Percentiles rank a stretch among this genome's conserved stretches.
phyloP scores from a whole-genome alignment of 108 stramenopile genomes.

The Thalassiosira profunda region DNA sequence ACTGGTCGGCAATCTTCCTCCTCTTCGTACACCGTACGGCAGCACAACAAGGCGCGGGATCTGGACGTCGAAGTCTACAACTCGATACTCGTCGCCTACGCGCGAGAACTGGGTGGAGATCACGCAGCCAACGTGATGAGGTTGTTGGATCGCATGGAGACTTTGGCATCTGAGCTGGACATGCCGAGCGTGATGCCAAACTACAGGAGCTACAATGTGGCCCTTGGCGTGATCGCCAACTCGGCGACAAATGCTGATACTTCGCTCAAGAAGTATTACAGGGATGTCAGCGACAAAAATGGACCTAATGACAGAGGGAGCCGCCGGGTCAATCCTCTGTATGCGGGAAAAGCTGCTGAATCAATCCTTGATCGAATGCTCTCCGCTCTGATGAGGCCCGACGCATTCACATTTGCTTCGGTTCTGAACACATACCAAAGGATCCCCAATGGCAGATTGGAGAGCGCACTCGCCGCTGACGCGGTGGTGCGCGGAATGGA shows the following conservation, averaged over 20 bases:
- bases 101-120: conserved; percentile 27
- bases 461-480: conserved; percentile 64
- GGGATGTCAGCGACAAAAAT: conserved; percentile 12
- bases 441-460: conserved; percentile 40
- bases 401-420: conserved; percentile 64
- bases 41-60: conserved; percentile 45
- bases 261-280: conserved; percentile 36
- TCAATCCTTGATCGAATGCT: conserved; percentile 43
- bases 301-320: background rate
- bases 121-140: conserved; percentile 42
- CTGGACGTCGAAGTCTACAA: conserved; percentile 56
- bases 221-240: conserved; percentile 43
- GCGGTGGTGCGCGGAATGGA: conserved; percentile 71
- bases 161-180: conserved; percentile 52
- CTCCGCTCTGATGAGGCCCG: conserved; percentile 34
- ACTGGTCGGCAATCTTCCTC: conserved; percentile 8
- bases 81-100: conserved; percentile 25
- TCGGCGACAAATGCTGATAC: conserved; percentile 30
- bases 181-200: conserved; percentile 55
- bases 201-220: conserved; percentile 43
- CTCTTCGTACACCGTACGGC: conserved; percentile 15
- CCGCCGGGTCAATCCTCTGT: conserved; percentile 24
- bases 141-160: conserved; percentile 70
- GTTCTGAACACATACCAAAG: conserved; percentile 63
- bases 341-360: conserved; percentile 45